These are phyloP conservation scores for Phytophthora podocarpi DNA, from an alignment of 352 stramenopile species.

Conservation along the genomic window DNA sequence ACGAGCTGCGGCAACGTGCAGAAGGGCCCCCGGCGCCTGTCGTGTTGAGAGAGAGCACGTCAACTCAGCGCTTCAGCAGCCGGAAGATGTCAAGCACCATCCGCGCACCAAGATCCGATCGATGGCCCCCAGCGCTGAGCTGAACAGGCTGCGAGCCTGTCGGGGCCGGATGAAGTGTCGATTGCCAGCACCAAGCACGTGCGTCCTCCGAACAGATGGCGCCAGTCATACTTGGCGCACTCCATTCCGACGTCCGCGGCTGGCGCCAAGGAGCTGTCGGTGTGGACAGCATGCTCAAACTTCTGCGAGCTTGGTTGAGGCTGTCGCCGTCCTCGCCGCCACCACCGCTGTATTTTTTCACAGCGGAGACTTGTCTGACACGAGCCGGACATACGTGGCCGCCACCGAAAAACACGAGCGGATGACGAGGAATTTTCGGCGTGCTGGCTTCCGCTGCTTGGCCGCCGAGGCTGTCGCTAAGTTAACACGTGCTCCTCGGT, in stretches of 20 bases:
- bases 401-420: conserved; percentile 36
- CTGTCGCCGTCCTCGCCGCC: neutral
- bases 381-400: conserved; percentile 11
- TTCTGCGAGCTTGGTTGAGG: neutral
- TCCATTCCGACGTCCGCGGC: conserved; percentile 19
- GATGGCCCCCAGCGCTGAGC: conserved; percentile 2
- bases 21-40: conserved; percentile 1
- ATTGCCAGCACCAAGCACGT: conserved; percentile 29
- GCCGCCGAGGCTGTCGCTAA: conserved; percentile 10
- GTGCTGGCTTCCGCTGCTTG: conserved; percentile 16
- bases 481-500: conserved; percentile 4
- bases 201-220: conserved; percentile 25
- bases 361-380: conserved; percentile 21
- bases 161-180: conserved; percentile 18
- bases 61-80: conserved; percentile 3
- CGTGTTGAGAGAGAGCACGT: conserved; percentile 12
- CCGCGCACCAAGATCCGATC: conserved; percentile 26
- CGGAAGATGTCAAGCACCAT: conserved; percentile 29
- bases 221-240: conserved; percentile 13
- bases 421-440: conserved; percentile 40
- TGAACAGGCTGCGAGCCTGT: conserved; percentile 10
- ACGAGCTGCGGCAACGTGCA: neutral
- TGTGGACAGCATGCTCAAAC: conserved; percentile 19
- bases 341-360: conserved; percentile 7
- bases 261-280: conserved; percentile 21